Evolutionary conservation across 371 early-diverging fungal species (phyloP).

Genomic region (Mortierella sp.): DNA sequence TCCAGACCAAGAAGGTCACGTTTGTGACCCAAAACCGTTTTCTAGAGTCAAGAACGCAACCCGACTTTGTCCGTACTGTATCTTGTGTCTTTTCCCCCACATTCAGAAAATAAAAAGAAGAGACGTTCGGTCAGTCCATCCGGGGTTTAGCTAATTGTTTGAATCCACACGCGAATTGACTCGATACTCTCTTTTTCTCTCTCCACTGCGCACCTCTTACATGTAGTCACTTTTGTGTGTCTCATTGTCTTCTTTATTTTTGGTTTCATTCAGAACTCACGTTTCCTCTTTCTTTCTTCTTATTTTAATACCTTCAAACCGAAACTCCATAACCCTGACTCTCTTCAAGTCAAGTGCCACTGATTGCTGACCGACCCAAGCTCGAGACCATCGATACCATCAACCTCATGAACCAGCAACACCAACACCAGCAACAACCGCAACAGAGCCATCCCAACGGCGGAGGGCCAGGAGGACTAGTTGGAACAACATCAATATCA

Average conservation of each 20-base stretch:
- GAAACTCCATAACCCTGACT: neutral
- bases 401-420: slow-evolving; percentile 46
- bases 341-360: slow-evolving; percentile 14
- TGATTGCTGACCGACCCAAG: slow-evolving; percentile 37
- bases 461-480: neutral
- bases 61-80: too few relatives aligned
- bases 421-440: slow-evolving; percentile 18
- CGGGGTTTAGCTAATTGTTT: too few relatives aligned
- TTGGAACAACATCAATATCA: slow-evolving; percentile 2
- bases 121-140: too few relatives aligned
- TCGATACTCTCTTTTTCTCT: too few relatives aligned
- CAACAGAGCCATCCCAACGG: slow-evolving; percentile 9
- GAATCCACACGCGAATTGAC: too few relatives aligned
- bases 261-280: neutral
- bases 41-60: too few relatives aligned
- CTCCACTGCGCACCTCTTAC: too few relatives aligned
- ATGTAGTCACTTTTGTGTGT: too few relatives aligned
- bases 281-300: neutral
- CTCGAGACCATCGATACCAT: slow-evolving; percentile 50
- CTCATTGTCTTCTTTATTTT: neutral
- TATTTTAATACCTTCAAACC: neutral
- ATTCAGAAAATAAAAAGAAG: too few relatives aligned
- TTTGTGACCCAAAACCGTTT: too few relatives aligned
- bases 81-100: too few relatives aligned
- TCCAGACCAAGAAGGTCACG: too few relatives aligned